Conservation (phyloP, 2,329 filamentous ascomycete genomes). For the Aspergillus sp. region DNA sequence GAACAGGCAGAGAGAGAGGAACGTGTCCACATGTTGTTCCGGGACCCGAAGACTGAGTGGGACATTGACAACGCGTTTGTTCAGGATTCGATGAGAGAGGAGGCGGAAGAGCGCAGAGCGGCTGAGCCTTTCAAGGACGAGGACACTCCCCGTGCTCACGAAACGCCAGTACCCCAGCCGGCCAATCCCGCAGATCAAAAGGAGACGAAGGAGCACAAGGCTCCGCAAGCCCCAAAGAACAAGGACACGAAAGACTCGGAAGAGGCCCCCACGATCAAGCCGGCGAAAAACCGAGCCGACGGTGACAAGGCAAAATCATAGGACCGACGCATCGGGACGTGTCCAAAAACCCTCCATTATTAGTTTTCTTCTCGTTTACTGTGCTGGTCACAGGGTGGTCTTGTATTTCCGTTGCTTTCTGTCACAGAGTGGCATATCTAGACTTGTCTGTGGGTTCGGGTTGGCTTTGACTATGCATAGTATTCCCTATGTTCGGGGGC, state of each 20-base stretch:
- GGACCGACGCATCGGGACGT: neutral
- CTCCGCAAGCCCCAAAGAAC: slow-evolving; percentile 4
- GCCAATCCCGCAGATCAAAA: slow-evolving; percentile 51
- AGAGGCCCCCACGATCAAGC: slow-evolving; percentile 22
- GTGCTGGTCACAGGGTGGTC: slow-evolving; percentile 20
- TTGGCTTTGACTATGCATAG: neutral
- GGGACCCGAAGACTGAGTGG: slow-evolving; percentile 76
- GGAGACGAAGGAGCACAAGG: slow-evolving; percentile 45
- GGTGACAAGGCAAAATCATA: neutral
- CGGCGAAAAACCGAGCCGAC: slow-evolving; percentile 15
- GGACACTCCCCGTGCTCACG: slow-evolving; percentile 16
- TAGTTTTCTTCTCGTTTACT: slow-evolving; percentile 1
- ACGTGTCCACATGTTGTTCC: slow-evolving; percentile 78
- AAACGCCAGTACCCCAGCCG: slow-evolving; percentile 21
- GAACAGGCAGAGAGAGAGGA: slow-evolving; percentile 70
- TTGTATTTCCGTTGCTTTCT: slow-evolving; percentile 5
- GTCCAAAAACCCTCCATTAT: neutral
- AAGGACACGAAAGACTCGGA: slow-evolving; percentile 19
- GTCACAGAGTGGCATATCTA: no score
- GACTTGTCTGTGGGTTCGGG: slow-evolving; percentile 10
- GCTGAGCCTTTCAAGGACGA: slow-evolving; percentile 8
- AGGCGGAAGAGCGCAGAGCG: slow-evolving; percentile 42
- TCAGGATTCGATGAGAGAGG: slow-evolving; percentile 63
- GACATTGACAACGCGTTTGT: slow-evolving; percentile 84
- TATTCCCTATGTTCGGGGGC: neutral